These are phyloP conservation scores for Globisporangium alternatum DNA, from an alignment of 352 stramenopile genomes.

Conservation along the genomic window DNA sequence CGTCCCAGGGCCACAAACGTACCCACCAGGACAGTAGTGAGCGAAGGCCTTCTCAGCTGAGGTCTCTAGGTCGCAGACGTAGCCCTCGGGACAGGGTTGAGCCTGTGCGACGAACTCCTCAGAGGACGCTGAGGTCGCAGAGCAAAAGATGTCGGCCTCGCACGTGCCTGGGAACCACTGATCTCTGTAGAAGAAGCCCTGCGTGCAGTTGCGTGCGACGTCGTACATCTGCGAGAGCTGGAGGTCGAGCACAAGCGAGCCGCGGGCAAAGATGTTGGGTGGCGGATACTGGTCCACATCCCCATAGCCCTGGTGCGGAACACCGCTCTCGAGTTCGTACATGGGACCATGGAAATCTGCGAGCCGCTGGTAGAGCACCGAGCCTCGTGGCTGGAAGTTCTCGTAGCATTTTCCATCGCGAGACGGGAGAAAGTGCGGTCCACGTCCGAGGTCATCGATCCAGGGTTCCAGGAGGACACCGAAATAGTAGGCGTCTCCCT, in stretches of 20 bases:
- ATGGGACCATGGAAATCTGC: slow-evolving; percentile 93
- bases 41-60: slow-evolving; percentile 73
- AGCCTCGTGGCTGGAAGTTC: slow-evolving; percentile 87
- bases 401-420: slow-evolving; percentile 90
- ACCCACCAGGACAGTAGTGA: slow-evolving; percentile 88
- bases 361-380: slow-evolving; percentile 92
- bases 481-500: slow-evolving; percentile 87
- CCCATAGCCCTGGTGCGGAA: slow-evolving; percentile 94
- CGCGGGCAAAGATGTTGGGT: slow-evolving; percentile 84
- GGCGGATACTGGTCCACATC: slow-evolving; percentile 63
- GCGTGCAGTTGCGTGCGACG: slow-evolving; percentile 91
- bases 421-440: slow-evolving; percentile 88
- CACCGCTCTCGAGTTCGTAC: slow-evolving; percentile 90
- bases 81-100: slow-evolving; percentile 92
- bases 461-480: slow-evolving; percentile 94
- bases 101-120: slow-evolving; percentile 65
- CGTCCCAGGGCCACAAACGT: slow-evolving; percentile 92
- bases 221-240: slow-evolving; percentile 83
- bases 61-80: slow-evolving; percentile 92
- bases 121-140: slow-evolving; percentile 14
- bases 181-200: slow-evolving; percentile 85
- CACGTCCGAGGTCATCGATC: slow-evolving; percentile 91
- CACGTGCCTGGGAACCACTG: slow-evolving; percentile 96
- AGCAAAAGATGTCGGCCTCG: slow-evolving; percentile 95
- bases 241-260: slow-evolving; percentile 87